These are phyloP conservation scores for Boletus reticulatus DNA, from an alignment of 768 basidiomycete species.

Conservation along the genomic window DNA sequence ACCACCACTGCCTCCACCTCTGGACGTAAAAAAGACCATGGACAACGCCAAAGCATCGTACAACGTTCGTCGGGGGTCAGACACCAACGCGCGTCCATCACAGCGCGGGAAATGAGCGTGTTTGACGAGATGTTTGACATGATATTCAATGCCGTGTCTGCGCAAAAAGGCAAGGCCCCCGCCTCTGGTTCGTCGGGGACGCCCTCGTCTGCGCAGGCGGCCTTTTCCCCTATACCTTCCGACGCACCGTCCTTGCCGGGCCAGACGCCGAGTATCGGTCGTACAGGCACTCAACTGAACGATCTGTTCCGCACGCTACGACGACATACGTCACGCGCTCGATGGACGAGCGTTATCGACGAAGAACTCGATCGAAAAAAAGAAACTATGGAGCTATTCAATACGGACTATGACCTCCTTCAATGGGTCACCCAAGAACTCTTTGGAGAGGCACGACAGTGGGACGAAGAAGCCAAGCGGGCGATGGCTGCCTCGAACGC, in stretches of 20 bases:
- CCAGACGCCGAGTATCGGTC: conserved; percentile 18
- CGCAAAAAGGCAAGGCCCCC: conserved; percentile 16
- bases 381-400: conserved; percentile 69
- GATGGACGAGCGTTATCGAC: conserved; percentile 50
- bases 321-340: conserved; percentile 45
- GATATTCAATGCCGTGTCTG: conserved; percentile 57
- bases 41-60: not conserved
- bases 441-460: conserved; percentile 56
- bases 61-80: conserved; percentile 11
- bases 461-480: conserved; percentile 45
- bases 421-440: conserved; percentile 71
- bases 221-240: not conserved
- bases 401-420: conserved; percentile 66
- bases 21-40: not conserved
- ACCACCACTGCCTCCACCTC: not conserved
- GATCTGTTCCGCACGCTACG: conserved; percentile 59
- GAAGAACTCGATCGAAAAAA: conserved; percentile 65
- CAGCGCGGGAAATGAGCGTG: conserved; percentile 59
- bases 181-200: not conserved
- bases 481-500: conserved; percentile 29
- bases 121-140: conserved; percentile 75
- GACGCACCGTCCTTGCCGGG: not conserved
- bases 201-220: not conserved
- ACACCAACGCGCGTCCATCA: conserved; percentile 56
- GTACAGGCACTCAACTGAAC: conserved; percentile 26